phyloP scores from a whole-genome alignment of 2,329 filamentous ascomycete genomes.

The Basipetospora chlamydospora region DNA sequence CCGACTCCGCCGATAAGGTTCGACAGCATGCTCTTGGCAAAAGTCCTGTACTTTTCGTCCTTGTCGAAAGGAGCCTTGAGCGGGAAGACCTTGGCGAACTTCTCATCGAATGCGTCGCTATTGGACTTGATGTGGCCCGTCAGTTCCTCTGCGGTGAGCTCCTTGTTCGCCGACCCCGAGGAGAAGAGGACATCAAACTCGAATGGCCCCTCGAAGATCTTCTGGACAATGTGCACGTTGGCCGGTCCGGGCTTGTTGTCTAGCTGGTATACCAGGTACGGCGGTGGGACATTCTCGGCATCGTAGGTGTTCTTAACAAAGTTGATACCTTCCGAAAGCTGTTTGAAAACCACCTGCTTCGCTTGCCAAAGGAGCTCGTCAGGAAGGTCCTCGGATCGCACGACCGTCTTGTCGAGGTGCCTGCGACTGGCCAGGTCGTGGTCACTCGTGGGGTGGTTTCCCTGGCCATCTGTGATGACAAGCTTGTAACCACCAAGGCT shows the following conservation, averaged over 20 bases:
- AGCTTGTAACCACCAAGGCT: conserved; percentile 70
- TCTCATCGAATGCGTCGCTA: conserved; percentile 55
- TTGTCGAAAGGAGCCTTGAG: conserved; percentile 64
- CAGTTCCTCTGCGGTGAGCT: conserved; percentile 46
- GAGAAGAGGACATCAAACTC: conserved; percentile 90
- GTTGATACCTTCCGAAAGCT: conserved; percentile 36
- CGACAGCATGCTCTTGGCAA: conserved; percentile 83
- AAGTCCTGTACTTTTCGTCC: conserved; percentile 57
- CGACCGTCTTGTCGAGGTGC: conserved; percentile 60
- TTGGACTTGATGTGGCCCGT: conserved; percentile 53
- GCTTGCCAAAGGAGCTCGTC: conserved; percentile 69
- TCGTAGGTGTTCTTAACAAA: conserved; percentile 33
- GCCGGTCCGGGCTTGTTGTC: conserved; percentile 52
- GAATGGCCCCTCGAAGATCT: conserved; percentile 78
- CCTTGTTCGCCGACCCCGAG: conserved; percentile 51
- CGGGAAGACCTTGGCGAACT: conserved; percentile 52
- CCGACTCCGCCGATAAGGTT: conserved; percentile 90
- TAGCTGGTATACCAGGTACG: conserved; percentile 74
- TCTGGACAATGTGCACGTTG: conserved; percentile 81
- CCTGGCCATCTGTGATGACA: conserved; percentile 55
- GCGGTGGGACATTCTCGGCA: conserved; percentile 58
- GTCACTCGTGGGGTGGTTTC: conserved; percentile 44
- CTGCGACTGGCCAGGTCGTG: conserved; percentile 55
- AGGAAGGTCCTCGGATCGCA: conserved; percentile 54
- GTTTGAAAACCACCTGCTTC: conserved; percentile 47